These are phyloP conservation scores for Tephrocybe sp. DNA, from an alignment of 768 basidiomycete genomes.

Conservation along the genomic window DNA sequence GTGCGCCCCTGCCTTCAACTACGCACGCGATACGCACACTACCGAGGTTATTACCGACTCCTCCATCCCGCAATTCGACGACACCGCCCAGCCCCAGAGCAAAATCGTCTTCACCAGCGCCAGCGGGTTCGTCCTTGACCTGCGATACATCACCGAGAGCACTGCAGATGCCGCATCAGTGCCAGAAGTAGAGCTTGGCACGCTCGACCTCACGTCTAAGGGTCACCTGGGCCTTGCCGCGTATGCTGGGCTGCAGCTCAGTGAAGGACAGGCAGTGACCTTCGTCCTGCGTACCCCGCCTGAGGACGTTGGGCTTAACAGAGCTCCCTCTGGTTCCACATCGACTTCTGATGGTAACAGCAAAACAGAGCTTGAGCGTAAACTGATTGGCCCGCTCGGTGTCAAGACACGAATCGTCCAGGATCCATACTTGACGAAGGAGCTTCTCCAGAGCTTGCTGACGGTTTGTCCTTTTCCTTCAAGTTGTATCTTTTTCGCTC, in stretches of 20 bases:
- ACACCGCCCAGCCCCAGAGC: constrained; percentile 27
- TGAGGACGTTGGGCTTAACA: not conserved
- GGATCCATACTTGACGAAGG: constrained; percentile 75
- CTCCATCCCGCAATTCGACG: constrained; percentile 17
- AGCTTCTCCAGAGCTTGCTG: constrained; percentile 57
- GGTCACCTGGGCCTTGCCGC: constrained; percentile 77
- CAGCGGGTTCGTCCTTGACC: constrained; percentile 60
- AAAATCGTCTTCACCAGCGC: constrained; percentile 64
- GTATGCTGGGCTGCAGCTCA: constrained; percentile 56
- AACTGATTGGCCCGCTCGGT: constrained; percentile 20
- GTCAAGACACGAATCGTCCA: constrained; percentile 44
- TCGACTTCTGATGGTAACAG: not conserved
- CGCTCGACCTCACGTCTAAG: constrained; percentile 64
- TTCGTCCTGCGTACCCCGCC: constrained; percentile 81
- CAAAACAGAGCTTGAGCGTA: constrained; percentile 10
- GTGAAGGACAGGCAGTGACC: constrained; percentile 88
- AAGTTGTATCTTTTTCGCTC: not conserved
- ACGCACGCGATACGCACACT: constrained; percentile 75
- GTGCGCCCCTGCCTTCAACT: constrained; percentile 96
- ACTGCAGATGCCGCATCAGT: constrained; percentile 30
- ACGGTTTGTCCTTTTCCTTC: constrained; percentile 22
- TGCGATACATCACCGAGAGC: constrained; percentile 71
- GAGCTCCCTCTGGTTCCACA: not conserved
- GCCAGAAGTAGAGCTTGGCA: constrained; percentile 57
- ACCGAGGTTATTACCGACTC: constrained; percentile 56